These are phyloP conservation scores for Quercus lobata DNA, from an alignment of 331 rosid genomes.

Conservation along the genomic window DNA sequence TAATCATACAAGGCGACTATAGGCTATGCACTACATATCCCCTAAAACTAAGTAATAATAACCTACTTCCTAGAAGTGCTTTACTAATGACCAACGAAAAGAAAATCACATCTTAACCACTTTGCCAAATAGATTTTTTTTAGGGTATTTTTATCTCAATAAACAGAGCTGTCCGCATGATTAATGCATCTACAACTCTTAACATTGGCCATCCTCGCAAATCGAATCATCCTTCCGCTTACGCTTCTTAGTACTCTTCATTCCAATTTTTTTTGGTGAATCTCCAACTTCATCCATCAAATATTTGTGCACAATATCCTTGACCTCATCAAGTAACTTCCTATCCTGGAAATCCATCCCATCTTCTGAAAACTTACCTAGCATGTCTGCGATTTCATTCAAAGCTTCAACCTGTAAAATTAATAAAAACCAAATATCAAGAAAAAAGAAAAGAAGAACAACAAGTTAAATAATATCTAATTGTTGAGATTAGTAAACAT, in stretches of 20 bases:
- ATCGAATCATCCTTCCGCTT: constrained; percentile 36
- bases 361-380: constrained; percentile 46
- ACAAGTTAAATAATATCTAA: background rate
- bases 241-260: constrained; percentile 53
- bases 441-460: background rate
- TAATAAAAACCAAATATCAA: constrained; percentile 1
- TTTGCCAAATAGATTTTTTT: background rate
- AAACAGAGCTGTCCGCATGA: background rate
- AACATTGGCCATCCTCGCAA: constrained; percentile 18
- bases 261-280: constrained; percentile 38
- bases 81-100: background rate
- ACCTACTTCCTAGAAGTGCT: background rate
- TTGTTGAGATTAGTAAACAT: constrained; percentile 9
- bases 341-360: constrained; percentile 63
- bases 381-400: constrained; percentile 66
- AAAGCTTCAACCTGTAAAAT: constrained; percentile 56
- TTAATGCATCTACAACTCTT: background rate
- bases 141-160: background rate
- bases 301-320: constrained; percentile 55
- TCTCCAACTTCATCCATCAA: constrained; percentile 63
- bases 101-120: background rate
- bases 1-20: too few relatives aligned
- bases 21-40: too few relatives aligned
- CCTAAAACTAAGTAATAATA: too few relatives aligned
- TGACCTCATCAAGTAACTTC: constrained; percentile 58